Base-by-base conservation (phyloP, 1,284 basidiomycete genomes). In the Leccinum variabile region DNA sequence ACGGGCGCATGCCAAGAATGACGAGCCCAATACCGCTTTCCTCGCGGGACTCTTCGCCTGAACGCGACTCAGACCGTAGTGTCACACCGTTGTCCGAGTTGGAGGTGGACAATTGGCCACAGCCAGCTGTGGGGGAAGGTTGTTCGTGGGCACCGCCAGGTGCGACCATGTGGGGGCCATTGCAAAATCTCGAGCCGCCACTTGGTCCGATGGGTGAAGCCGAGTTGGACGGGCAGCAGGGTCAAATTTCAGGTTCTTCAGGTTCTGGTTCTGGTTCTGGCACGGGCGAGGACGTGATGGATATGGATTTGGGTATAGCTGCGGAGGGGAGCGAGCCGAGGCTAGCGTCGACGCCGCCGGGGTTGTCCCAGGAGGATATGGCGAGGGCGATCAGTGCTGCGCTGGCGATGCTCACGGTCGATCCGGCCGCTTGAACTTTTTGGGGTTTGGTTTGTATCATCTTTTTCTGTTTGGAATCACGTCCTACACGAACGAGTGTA, bases 121-220 rank as follows among this genome's bases (percentile, higher is more conserved):
- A 76, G 46, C 75, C 75, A 0, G 71, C 56, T 22, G 68, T 76
- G 8, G 75, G 73, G 1, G 75, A 75, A 44, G 66, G 54, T 54
- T 73, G 67, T 33, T 55, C 62, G 57, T 72, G 72, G 75, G 65
- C 52, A 30, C 73, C 72, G 0, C 64, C 62, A 1, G 55, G 52
- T 9, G 25, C 37, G 25, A 22, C 33, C 18, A 4, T 16, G 33
- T 35, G 54, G 54, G 32, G 28, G 25, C 30, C 25, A n/a, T 1
- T 18, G n/a, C n/a, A n/a, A 1, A n/a, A 30, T 33, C 16, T 54
- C n/a, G 53, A n/a, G 30, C 5, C 28, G 6, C 53, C 33, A 0
- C 46, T 28, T 5, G 44, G 13, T 32, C 41, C 8, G 4, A 28
- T n/a, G 37, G 35, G 44, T 9, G 39, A 8, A 28, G 22, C 10